Conservation (phyloP, 352 stramenopile genomes). For the Phytophthora capsici region DNA sequence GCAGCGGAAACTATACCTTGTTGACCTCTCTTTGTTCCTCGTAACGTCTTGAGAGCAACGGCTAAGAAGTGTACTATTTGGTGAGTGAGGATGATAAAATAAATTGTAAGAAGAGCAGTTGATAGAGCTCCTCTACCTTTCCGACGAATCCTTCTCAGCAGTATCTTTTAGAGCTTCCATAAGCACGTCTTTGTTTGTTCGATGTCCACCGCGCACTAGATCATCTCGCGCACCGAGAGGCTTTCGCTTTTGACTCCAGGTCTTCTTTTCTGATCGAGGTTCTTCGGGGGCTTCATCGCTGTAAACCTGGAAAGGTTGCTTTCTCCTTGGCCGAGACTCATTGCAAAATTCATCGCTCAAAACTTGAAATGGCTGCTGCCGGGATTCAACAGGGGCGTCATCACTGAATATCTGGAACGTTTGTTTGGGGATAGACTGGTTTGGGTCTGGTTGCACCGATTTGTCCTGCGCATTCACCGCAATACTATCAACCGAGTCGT, state of each 20-base stretch:
- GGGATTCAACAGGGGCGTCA: constrained; percentile 28
- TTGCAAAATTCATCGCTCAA: constrained; percentile 47
- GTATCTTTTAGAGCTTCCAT: constrained; percentile 53
- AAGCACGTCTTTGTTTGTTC: constrained; percentile 86
- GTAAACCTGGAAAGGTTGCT: constrained; percentile 56
- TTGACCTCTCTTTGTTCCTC: constrained; percentile 33
- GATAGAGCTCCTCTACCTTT: constrained; percentile 48
- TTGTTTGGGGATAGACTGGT: constrained; percentile 44
- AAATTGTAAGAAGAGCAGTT: constrained; percentile 20
- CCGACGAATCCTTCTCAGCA: constrained; percentile 23
- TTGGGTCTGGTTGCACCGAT: constrained; percentile 50
- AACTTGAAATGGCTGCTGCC: constrained; percentile 45
- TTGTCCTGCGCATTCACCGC: constrained; percentile 56
- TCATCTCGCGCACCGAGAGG: constrained; percentile 73
- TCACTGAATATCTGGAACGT: constrained; percentile 57
- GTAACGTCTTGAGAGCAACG: constrained; percentile 21
- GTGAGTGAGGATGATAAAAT: constrained; percentile 33
- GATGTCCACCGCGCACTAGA: constrained; percentile 51
- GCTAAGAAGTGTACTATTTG: constrained; percentile 38
- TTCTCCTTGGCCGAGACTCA: constrained; percentile 24
- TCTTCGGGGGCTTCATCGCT: constrained; percentile 43
- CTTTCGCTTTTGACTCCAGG: constrained; percentile 55
- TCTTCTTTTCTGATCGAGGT: constrained; percentile 35
- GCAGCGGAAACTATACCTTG: constrained; percentile 47
- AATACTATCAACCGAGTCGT: constrained; percentile 80